Percentiles rank a stretch among this genome's conserved stretches.
These are phyloP conservation scores for Globisporangium cederbergense DNA, from an alignment of 352 stramenopile species.

Conservation along the genomic window DNA sequence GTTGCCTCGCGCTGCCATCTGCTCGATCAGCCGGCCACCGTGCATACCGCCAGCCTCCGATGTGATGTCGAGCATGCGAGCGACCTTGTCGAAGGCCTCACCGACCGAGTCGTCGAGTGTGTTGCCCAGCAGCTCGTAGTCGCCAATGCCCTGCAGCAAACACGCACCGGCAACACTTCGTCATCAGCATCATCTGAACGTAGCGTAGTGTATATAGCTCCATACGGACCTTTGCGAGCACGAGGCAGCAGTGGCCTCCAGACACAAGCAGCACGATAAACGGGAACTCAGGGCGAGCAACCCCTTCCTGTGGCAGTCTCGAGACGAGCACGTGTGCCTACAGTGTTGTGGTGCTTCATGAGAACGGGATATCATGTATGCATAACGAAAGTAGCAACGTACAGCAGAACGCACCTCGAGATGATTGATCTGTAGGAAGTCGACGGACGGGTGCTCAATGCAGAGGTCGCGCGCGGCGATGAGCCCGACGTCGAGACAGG, in stretches of 20 bases:
- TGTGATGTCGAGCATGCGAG: slow-evolving; percentile 90
- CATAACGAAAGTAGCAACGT: not conserved
- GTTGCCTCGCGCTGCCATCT: slow-evolving; percentile 88
- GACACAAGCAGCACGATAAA: slow-evolving; percentile 98
- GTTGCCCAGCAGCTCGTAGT: slow-evolving; percentile 93
- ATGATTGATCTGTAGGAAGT: slow-evolving; percentile 97
- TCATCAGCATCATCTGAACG: not conserved
- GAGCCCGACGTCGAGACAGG: slow-evolving; percentile 95
- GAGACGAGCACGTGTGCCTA: slow-evolving; percentile 95
- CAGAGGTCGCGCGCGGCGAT: slow-evolving; percentile 82
- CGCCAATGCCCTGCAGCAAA: slow-evolving; percentile 77
- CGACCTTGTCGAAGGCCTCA: slow-evolving; percentile 98
- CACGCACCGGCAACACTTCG: too few species aligned
- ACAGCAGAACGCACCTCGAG: slow-evolving; percentile 71
- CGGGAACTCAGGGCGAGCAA: slow-evolving; percentile 84
- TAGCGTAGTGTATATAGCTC: not conserved
- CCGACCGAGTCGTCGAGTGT: slow-evolving; percentile 98
- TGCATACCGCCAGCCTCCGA: slow-evolving; percentile 47
- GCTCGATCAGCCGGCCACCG: slow-evolving; percentile 94
- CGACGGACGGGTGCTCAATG: slow-evolving; percentile 73
- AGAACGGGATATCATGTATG: not conserved
- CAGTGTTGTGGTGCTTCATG: not conserved
- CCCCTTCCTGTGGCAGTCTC: slow-evolving; percentile 67
- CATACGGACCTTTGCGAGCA: slow-evolving; percentile 73
- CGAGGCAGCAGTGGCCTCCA: slow-evolving; percentile 97